Evolutionary conservation across 2,329 filamentous ascomycete species (phyloP).

Genomic region (Phyllosticta citrichinensis): DNA sequence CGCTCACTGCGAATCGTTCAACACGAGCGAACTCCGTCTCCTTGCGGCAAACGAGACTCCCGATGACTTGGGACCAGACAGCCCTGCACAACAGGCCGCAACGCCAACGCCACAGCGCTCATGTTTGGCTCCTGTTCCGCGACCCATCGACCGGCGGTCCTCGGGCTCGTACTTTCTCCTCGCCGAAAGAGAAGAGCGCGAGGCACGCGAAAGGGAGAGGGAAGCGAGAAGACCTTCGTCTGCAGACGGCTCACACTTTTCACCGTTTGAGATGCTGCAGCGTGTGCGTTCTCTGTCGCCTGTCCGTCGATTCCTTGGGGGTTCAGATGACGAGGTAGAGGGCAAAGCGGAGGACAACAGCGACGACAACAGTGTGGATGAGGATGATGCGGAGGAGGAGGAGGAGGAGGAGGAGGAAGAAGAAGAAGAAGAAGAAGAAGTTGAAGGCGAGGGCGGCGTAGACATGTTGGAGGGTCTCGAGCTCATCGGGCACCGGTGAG

Average conservation of each 20-base stretch:
- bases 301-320: conserved; percentile 35
- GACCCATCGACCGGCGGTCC: conserved; percentile 1
- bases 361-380: conserved; percentile 25
- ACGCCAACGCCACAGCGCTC: not conserved
- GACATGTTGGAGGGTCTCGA: conserved; percentile 18
- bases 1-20: conserved; percentile 46
- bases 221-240: conserved; percentile 2
- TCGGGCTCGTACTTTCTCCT: conserved; percentile 14
- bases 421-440: conserved; percentile 18
- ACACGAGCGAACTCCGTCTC: conserved; percentile 40
- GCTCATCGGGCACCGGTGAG: conserved; percentile 27
- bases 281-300: conserved; percentile 35
- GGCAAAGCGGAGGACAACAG: conserved; percentile 22
- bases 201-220: conserved; percentile 8
- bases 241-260: conserved; percentile 29
- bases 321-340: conserved; percentile 19
- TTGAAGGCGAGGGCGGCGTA: conserved; percentile 15
- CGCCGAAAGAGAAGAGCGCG: conserved; percentile 15
- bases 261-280: conserved; percentile 37
- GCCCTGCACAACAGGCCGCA: not conserved
- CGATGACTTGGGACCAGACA: conserved; percentile 9
- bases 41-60: conserved; percentile 30
- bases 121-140: not conserved
- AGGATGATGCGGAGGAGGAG: conserved; percentile 22
- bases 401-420: conserved; percentile 19